Conservation (phyloP, 2,329 filamentous ascomycete genomes). For the Pseudocercospora musae region DNA sequence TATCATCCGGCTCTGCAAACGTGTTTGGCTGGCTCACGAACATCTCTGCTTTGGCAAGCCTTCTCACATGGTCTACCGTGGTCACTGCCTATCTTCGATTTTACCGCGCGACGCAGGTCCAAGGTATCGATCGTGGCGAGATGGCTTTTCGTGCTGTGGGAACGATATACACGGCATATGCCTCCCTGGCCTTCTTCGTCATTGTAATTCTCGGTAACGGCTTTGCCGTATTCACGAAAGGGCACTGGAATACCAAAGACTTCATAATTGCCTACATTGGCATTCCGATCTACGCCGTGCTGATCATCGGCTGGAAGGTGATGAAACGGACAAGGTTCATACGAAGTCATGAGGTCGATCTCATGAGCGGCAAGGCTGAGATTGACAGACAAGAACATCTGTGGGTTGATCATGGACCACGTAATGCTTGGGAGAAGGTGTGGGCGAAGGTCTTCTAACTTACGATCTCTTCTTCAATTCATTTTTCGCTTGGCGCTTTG, state of each 20-base stretch:
- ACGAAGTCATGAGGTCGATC: conserved; percentile 40
- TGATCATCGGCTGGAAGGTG: conserved; percentile 39
- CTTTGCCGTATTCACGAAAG: conserved; percentile 31
- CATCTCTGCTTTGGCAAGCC: conserved; percentile 25
- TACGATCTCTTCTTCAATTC: neutral
- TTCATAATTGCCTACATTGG: conserved; percentile 44
- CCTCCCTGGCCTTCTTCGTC: conserved; percentile 26
- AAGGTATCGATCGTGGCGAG: conserved; percentile 37
- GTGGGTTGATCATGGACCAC: neutral
- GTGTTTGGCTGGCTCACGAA: conserved; percentile 25
- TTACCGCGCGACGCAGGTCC: conserved; percentile 41
- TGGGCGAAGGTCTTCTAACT: neutral
- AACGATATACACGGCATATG: conserved; percentile 22
- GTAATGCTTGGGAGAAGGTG: neutral
- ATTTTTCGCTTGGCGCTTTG: neutral
- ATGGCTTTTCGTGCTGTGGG: conserved; percentile 27
- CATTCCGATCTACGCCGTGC: conserved; percentile 39
- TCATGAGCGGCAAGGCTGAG: conserved; percentile 45
- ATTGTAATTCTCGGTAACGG: conserved; percentile 23
- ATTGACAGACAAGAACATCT: conserved; percentile 34
- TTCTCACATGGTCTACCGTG: conserved; percentile 28
- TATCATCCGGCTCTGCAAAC: conserved; percentile 39
- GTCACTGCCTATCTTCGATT: conserved; percentile 48
- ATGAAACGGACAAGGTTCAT: conserved; percentile 32
- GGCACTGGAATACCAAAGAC: conserved; percentile 29